Conservation (phyloP, 768 basidiomycete species). For the Cantharellus anzutake region DNA sequence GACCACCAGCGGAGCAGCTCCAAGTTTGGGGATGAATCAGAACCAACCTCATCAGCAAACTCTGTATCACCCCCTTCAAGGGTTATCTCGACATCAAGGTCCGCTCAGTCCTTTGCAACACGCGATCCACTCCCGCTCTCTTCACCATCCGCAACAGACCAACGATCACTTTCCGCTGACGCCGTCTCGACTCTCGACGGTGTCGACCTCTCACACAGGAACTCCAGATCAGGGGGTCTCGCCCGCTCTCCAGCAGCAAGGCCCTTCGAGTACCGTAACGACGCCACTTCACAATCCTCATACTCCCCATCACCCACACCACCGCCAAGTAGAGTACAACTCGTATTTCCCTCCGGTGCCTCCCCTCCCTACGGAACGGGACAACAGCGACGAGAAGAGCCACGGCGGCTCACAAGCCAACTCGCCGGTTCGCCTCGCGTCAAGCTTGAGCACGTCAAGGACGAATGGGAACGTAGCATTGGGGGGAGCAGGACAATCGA, state of each 20-base stretch:
- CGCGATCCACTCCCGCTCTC: neutral
- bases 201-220: too few species aligned
- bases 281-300: neutral
- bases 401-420: neutral
- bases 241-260: too few species aligned
- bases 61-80: too few species aligned
- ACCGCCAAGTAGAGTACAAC: neutral
- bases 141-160: neutral
- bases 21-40: neutral
- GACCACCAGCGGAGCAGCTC: neutral
- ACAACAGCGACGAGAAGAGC: neutral
- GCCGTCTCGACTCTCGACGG: neutral
- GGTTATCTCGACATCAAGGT: too few species aligned
- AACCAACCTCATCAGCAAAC: too few species aligned
- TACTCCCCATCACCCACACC: neutral
- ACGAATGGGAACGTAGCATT: neutral
- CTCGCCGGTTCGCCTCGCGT: neutral
- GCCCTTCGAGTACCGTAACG: too few species aligned
- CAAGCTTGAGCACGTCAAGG: neutral
- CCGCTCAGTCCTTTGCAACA: neutral
- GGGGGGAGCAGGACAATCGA: neutral
- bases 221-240: too few species aligned
- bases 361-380: neutral
- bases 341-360: neutral
- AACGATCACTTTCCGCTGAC: neutral